Base-by-base conservation (phyloP, 768 basidiomycete genomes). In the Stropharia rugosoannulata region DNA sequence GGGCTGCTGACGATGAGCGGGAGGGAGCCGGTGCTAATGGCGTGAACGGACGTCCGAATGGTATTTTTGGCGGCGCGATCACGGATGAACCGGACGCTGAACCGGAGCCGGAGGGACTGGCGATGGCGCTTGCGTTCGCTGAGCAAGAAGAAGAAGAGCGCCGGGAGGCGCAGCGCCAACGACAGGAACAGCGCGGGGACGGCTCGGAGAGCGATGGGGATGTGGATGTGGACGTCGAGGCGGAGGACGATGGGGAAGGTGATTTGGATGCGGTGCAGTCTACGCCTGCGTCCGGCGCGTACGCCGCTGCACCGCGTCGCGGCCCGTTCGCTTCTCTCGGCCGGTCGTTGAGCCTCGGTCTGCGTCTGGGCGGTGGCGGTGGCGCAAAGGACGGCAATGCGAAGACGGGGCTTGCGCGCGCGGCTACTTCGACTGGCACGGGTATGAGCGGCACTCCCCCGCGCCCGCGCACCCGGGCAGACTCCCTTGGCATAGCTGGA, bases 321-420 rank as follows among this genome's bases (percentile, higher is more conserved):
- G 62, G 62, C 12, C 48, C 51, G 10, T 49, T 67, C 12, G 59
- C 61, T 18, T 61, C 62, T 10, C 56, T 67, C 32, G 64, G 66
- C 18, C 51, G 66, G 32, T 56, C 64, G 3, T 32, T 32, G 6
- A 32, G 29, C 29, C 55, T 65, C 49, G 65, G 66, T 49, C 47
- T 65, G 37, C 56, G 60, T 18, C 22, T 66, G 22, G 46, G 56
- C 13, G 52, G 64, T 9, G 52, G 46, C 22, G 15, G 47, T 16
- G 49, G 42, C 8, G 40, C 22, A 10, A 32, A 32, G 9, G 5
- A 32, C 29, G 29, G 29, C 7, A 32, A 46, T 12, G 55, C 39
- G 38, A 50, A 36, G 5, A 35, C 22, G 10, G 39, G 61, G 18
- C 32, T 67, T 64, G 43, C 56, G 54, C 57, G 62, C n/a, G 58